These are phyloP conservation scores for Prasinococcaceae sp. DNA, from an alignment of 139 green algal species.

Conservation along the genomic window DNA sequence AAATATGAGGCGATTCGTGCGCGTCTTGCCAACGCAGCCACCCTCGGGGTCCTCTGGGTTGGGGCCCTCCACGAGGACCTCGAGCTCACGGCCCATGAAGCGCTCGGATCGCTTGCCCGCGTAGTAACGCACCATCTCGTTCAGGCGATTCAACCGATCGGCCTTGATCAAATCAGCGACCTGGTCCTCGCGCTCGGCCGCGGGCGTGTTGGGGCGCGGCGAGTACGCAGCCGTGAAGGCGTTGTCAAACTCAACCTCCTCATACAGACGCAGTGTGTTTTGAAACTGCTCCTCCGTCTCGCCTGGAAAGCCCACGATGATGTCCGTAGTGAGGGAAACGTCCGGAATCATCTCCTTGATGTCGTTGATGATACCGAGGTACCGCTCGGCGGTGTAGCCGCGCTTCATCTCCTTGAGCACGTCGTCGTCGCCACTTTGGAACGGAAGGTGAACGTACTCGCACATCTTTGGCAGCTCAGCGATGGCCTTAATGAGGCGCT, in stretches of 20 bases:
- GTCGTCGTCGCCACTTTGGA: constrained; percentile 84
- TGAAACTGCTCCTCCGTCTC: constrained; percentile 93
- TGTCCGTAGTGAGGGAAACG: constrained; percentile 75
- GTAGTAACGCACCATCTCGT: constrained; percentile 44
- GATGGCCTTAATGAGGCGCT: constrained; percentile 77
- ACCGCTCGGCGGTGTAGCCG: constrained; percentile 75
- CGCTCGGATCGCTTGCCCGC: constrained; percentile 70
- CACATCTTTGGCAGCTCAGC: constrained; percentile 87
- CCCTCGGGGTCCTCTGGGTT: constrained; percentile 49
- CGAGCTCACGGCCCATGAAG: constrained; percentile 48
- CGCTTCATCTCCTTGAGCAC: constrained; percentile 74
- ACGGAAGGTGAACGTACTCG: constrained; percentile 97
- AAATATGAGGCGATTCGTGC: too few species aligned
- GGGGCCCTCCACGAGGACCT: constrained; percentile 77
- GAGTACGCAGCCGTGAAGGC: constrained; percentile 90
- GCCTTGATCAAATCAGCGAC: constrained; percentile 84
- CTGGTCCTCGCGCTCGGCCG: constrained; percentile 67
- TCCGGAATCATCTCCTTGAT: constrained; percentile 89
- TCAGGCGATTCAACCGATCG: constrained; percentile 83
- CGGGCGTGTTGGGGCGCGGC: constrained; percentile 79
- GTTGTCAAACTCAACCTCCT: constrained; percentile 79
- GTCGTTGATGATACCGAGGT: constrained; percentile 81
- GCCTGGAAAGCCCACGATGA: constrained; percentile 90
- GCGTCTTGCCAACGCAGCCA: too few species aligned
- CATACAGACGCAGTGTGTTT: constrained; percentile 62